A percentile compares a stretch with the other conserved stretches of the same genome.
phyloP scores from a whole-genome alignment of 805 yeast genomes.

The Wickerhamiella azymoides region DNA sequence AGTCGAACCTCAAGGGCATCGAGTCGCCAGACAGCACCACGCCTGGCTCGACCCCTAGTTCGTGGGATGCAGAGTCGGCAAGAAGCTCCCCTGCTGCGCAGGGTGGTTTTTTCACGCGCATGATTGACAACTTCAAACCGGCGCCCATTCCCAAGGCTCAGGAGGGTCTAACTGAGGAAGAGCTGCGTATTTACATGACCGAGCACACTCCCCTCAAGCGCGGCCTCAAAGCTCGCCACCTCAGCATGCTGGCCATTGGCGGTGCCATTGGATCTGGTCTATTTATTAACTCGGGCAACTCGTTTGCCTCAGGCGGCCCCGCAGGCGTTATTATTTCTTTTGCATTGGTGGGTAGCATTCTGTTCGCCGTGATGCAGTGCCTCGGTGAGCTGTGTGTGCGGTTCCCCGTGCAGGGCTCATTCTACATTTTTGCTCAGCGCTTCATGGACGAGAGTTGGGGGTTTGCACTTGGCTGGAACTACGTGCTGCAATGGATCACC shows the following conservation, averaged over 20 bases:
- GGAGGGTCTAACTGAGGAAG: slow-evolving; percentile 24
- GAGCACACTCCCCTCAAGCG: slow-evolving; percentile 23
- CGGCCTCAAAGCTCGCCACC: slow-evolving; percentile 26
- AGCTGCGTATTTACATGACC: slow-evolving; percentile 10
- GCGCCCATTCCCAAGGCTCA: slow-evolving; percentile 11
- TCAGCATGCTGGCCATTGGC: slow-evolving; percentile 54
- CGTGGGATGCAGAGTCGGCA: background rate
- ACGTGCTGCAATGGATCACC: slow-evolving; percentile 42
- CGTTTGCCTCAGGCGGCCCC: slow-evolving; percentile 35
- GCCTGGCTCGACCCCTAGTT: background rate
- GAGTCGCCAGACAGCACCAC: background rate
- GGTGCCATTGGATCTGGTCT: slow-evolving; percentile 65
- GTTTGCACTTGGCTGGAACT: slow-evolving; percentile 53
- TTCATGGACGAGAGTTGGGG: slow-evolving; percentile 48
- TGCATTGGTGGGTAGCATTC: slow-evolving; percentile 36
- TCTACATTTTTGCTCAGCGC: slow-evolving; percentile 40
- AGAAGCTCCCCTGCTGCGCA: background rate
- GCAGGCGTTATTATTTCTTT: slow-evolving; percentile 35
- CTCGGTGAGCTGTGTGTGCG: slow-evolving; percentile 53
- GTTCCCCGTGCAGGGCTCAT: slow-evolving; percentile 44
- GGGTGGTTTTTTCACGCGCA: background rate
- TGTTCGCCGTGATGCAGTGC: slow-evolving; percentile 42
- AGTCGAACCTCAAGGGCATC: background rate
- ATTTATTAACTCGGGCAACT: slow-evolving; percentile 34
- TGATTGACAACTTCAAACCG: slow-evolving; percentile 15